phyloP scores from a whole-genome alignment of 306 rosid species.

The Vigna nakashimae region DNA sequence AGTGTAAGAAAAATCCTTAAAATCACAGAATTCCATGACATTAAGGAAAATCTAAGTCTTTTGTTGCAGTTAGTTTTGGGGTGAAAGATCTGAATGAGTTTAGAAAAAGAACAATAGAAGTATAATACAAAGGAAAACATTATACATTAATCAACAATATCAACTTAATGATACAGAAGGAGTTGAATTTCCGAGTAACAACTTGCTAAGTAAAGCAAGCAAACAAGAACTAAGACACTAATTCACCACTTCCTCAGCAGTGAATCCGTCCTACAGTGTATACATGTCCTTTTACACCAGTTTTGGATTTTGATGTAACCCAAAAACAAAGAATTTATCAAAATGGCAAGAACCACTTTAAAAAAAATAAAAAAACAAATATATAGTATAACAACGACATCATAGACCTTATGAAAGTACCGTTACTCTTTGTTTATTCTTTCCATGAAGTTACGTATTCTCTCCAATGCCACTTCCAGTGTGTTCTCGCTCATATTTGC shows the following conservation, averaged over 20 bases:
- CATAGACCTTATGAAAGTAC: not conserved
- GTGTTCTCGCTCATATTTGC: slow-evolving; percentile 85
- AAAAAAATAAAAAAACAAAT: slow-evolving; percentile 12
- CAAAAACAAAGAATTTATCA: slow-evolving; percentile 40
- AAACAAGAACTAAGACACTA: slow-evolving; percentile 49
- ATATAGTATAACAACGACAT: not conserved
- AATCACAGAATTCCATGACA: not conserved
- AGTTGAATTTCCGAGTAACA: slow-evolving; percentile 18
- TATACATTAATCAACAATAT: not conserved
- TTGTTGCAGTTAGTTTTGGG: not conserved
- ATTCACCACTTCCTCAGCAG: not conserved
- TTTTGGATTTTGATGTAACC: slow-evolving; percentile 34
- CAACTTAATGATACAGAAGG: slow-evolving; percentile 33
- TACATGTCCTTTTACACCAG: slow-evolving; percentile 11
- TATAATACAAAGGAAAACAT: not conserved
- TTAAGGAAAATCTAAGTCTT: not conserved
- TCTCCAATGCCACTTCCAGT: slow-evolving; percentile 68
- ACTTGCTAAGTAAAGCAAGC: slow-evolving; percentile 76
- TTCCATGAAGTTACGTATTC: slow-evolving; percentile 69
- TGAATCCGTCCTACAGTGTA: slow-evolving; percentile 22
- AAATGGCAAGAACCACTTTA: slow-evolving; percentile 56
- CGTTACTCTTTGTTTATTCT: slow-evolving; percentile 20
- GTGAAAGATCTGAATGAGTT: not conserved
- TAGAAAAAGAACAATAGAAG: not conserved
- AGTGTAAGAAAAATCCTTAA: too few relatives aligned